Percentiles rank a stretch among this genome's conserved stretches.
Conservation (phyloP, 2,329 filamentous ascomycete species). For the Aspergillus sp. region DNA sequence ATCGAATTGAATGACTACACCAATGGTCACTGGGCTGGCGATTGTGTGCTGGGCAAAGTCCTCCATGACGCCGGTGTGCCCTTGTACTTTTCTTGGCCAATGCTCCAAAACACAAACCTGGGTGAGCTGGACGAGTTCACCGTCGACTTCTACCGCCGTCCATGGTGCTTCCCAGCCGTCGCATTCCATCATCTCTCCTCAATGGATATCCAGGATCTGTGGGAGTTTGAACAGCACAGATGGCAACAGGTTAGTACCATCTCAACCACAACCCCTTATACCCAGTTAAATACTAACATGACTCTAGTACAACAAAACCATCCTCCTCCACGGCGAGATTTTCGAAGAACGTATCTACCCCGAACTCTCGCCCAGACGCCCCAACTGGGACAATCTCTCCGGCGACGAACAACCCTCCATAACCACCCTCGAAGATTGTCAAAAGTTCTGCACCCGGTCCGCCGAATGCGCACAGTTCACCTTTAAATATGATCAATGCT, state of each 20-base stretch:
- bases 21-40: conserved; percentile 45
- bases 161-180: conserved; percentile 48
- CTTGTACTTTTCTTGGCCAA: conserved; percentile 46
- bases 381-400: conserved; percentile 33
- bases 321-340: conserved; percentile 32
- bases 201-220: conserved; percentile 39
- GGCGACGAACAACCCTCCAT: conserved; percentile 23
- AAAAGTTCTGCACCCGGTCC: conserved; percentile 19
- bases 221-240: conserved; percentile 45
- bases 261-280: not conserved
- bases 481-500: conserved; percentile 25
- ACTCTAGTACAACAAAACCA: conserved; percentile 3
- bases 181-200: conserved; percentile 47
- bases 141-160: conserved; percentile 32
- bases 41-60: conserved; percentile 47
- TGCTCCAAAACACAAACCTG: conserved; percentile 38
- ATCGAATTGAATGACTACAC: conserved; percentile 44
- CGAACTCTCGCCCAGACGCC: conserved; percentile 22
- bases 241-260: conserved; percentile 56
- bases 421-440: conserved; percentile 26
- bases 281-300: conserved; percentile 15
- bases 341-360: conserved; percentile 34
- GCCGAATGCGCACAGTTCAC: conserved; percentile 27
- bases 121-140: conserved; percentile 42
- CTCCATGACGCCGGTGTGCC: conserved; percentile 43